Base-by-base conservation (phyloP, 2,329 filamentous ascomycete species). In the Epichloe amarillans region DNA sequence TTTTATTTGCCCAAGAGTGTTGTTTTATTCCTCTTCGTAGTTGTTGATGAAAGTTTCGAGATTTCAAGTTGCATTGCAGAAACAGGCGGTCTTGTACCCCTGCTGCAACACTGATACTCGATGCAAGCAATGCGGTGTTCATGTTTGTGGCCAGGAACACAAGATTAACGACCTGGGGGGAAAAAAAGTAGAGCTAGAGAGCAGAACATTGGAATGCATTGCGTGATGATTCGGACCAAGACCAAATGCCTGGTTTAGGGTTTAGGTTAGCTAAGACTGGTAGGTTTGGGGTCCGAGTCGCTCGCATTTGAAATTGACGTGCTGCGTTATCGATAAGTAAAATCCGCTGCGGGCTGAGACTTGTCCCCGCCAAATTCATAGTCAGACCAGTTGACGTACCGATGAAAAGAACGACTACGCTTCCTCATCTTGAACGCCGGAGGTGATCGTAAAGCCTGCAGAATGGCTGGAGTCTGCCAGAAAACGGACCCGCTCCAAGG, bases 321-420 rank as follows among this genome's bases (percentile, higher is more conserved):
- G 42, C 42, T 17, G n/a, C 12, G 19, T 52, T 52, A 52, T 52
- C 50, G 50, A 52, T 50, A 52, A 46, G 50, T 30, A 19, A 23
- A 40, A 39, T 43, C n/a, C 36, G 36, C 41, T 8, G 44, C 17
- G 15, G 46, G 30, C 14, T 26, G 15, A 17, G 21, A 44, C 17
- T 7, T 37, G 19, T 23, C 35, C 46, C 42, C 46, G 46, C 50
- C 46, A 49, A 52, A 36, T 46, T 46, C 38, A 17, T 5, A 19
- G 15, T 11, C 17, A 37, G 14, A 21, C 44, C 3, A 35, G 33
- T 3, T 23, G 33, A n/a, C 36, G 43, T 19, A 30, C 30, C 3
- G 30, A 11, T 19, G 33, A 46, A 15, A 19, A 36, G 12, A 21
- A 19, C 44, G 37, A 21, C 14, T 10, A 21, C 37, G 37, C 15